Percentiles rank a stretch among this genome's conserved stretches.
These are phyloP conservation scores for Tolypocladium amazonense DNA, from an alignment of 2,329 filamentous ascomycete genomes.

Conservation along the genomic window DNA sequence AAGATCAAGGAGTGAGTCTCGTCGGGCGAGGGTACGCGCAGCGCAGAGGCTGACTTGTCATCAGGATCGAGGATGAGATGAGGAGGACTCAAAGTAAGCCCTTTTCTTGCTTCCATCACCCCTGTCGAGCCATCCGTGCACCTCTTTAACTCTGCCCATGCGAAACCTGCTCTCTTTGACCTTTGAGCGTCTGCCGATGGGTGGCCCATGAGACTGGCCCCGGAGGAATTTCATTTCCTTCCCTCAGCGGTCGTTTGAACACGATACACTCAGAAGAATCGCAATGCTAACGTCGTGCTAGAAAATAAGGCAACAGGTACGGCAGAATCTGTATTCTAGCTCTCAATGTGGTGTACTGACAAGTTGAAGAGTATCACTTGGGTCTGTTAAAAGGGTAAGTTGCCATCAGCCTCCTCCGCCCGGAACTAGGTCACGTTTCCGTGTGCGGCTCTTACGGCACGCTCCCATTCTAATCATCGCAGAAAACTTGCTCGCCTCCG, in stretches of 20 bases:
- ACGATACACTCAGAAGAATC: neutral
- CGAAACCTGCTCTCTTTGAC: neutral
- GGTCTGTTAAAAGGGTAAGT: constrained; percentile 89
- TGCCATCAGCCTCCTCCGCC: neutral
- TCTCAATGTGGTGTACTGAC: constrained; percentile 4
- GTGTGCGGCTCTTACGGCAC: neutral
- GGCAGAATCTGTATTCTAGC: constrained; percentile 14
- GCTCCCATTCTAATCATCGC: constrained; percentile 5
- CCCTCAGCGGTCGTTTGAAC: neutral
- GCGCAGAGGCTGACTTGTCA: constrained; percentile 11
- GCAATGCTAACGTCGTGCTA: constrained; percentile 29
- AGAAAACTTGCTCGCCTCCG: constrained; percentile 94
- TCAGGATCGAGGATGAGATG: constrained; percentile 99
- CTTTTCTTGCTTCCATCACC: neutral
- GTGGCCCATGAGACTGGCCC: neutral
- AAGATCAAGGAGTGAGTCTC: constrained; percentile 92
- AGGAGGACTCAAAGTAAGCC: constrained; percentile 87
- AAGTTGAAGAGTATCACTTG: constrained; percentile 77
- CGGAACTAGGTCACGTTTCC: neutral
- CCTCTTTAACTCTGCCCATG: neutral
- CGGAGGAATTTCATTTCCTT: no score
- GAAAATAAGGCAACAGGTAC: constrained; percentile 98
- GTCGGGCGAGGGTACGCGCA: neutral
- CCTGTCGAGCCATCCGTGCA: neutral
- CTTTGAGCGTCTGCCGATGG: neutral